Evolutionary conservation across 108 stramenopile species (phyloP), one percentile per base, ranked within the genome.

Genomic region (Halocafeteria seosinensis): DNA sequence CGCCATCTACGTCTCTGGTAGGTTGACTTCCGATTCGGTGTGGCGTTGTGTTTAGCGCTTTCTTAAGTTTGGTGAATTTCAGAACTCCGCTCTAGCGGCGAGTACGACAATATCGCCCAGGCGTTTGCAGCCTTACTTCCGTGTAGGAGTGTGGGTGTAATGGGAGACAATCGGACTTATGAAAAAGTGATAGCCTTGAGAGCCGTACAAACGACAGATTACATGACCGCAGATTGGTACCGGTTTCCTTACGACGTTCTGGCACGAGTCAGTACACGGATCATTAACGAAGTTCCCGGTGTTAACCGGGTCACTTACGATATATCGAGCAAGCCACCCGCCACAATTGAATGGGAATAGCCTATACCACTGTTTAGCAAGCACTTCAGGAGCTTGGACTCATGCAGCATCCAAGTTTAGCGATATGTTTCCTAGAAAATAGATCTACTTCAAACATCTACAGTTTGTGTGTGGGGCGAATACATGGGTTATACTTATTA

Each of bases 321-420:
- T 64, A 89, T 94, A 60, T 91, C 90, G 59, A 91, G 89, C 71
- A 98, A 98, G 81, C 97, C 97, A 11, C 97, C 97, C 0, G 90
- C 91, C 1, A 98, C 97, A 51, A 95, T 95, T 67, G 97, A 98
- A 77, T 98, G 94, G 94, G 93, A 95, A 66, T 98, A n/a, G n/a
- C n/a, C n/a, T n/a, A n/a, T n/a, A n/a, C n/a, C n/a, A n/a, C n/a
- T n/a, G n/a, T n/a, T n/a, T n/a, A n/a, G n/a, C n/a, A n/a, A n/a
- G n/a, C n/a, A n/a, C n/a, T n/a, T n/a, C n/a, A n/a, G n/a, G n/a
- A n/a, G n/a, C n/a, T n/a, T n/a, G n/a, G n/a, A n/a, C n/a, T n/a
- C n/a, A n/a, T n/a, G n/a, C n/a, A n/a, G n/a, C n/a, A n/a, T n/a
- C n/a, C n/a, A n/a, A n/a, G n/a, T n/a, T n/a, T n/a, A n/a, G n/a